A percentile compares a stretch with the other conserved stretches of the same genome.
Conservation (phyloP, 139 green algal species). For the Pleodorina starrii region DNA sequence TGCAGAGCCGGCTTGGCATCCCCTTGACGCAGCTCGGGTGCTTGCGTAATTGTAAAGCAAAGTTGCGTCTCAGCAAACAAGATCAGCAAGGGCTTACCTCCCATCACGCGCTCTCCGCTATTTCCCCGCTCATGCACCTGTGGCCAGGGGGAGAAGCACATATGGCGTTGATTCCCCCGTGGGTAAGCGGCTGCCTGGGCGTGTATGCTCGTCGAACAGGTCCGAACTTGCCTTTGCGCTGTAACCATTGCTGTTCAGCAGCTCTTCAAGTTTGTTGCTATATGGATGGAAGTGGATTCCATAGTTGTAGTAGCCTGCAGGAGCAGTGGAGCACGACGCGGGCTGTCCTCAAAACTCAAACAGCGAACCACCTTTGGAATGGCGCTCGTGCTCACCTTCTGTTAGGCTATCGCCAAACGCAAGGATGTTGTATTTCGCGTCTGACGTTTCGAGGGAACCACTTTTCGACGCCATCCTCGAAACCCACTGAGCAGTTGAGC, state of each 20-base stretch:
- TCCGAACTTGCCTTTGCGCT: neutral
- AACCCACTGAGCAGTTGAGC: neutral
- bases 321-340: too few species aligned
- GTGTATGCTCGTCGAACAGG: too few species aligned
- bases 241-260: neutral
- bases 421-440: neutral
- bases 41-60: too few species aligned
- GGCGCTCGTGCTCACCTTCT: neutral
- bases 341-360: too few species aligned
- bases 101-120: constrained; percentile 13
- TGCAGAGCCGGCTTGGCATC: too few species aligned
- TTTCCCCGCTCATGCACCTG: constrained; percentile 19
- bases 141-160: too few species aligned
- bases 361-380: too few species aligned
- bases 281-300: constrained; percentile 11
- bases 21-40: too few species aligned
- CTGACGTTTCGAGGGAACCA: neutral
- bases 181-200: too few species aligned
- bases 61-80: too few species aligned
- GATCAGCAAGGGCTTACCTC: too few species aligned
- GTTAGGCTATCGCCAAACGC: constrained; percentile 26
- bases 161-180: neutral
- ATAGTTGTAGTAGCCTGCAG: constrained; percentile 1
- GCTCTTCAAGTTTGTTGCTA: neutral
- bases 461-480: neutral